phyloP scores from a whole-genome alignment of 805 yeast species.

The Zygotorulaspora chibaensis region DNA sequence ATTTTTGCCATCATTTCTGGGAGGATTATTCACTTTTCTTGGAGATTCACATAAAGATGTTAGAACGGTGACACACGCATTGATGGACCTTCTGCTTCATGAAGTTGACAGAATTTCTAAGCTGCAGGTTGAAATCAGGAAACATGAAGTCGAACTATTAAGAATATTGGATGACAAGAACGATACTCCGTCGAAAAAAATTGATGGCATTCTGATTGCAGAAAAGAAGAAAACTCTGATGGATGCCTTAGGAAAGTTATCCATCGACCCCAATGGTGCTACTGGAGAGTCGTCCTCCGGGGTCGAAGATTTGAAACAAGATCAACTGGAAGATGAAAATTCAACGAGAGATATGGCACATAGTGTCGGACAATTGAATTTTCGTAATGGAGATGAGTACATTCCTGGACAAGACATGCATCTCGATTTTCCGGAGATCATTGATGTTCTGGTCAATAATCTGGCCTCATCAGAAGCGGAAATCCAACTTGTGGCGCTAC shows the following conservation, averaged over 20 bases:
- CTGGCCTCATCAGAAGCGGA: slow-evolving; percentile 69
- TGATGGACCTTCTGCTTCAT: slow-evolving; percentile 67
- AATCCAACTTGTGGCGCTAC: slow-evolving; percentile 71
- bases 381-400: slow-evolving; percentile 50
- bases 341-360: slow-evolving; percentile 5
- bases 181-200: slow-evolving; percentile 27
- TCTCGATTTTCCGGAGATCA: slow-evolving; percentile 73
- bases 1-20: slow-evolving; percentile 83
- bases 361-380: background rate
- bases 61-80: slow-evolving; percentile 74
- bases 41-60: slow-evolving; percentile 85
- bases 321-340: slow-evolving; percentile 6
- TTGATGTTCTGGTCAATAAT: slow-evolving; percentile 76
- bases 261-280: slow-evolving; percentile 11
- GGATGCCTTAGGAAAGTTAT: slow-evolving; percentile 24
- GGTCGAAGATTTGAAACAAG: slow-evolving; percentile 7
- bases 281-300: slow-evolving; percentile 7
- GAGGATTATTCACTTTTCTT: slow-evolving; percentile 69
- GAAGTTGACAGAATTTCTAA: slow-evolving; percentile 77
- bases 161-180: slow-evolving; percentile 19
- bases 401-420: slow-evolving; percentile 77
- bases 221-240: slow-evolving; percentile 33
- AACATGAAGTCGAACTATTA: slow-evolving; percentile 21
- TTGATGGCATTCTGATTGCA: slow-evolving; percentile 30
- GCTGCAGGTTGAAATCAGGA: slow-evolving; percentile 52